Percentiles rank a stretch among this genome's conserved stretches.
These are phyloP conservation scores for Globisporangium megalacanthum DNA, from an alignment of 352 stramenopile genomes.

Conservation along the genomic window DNA sequence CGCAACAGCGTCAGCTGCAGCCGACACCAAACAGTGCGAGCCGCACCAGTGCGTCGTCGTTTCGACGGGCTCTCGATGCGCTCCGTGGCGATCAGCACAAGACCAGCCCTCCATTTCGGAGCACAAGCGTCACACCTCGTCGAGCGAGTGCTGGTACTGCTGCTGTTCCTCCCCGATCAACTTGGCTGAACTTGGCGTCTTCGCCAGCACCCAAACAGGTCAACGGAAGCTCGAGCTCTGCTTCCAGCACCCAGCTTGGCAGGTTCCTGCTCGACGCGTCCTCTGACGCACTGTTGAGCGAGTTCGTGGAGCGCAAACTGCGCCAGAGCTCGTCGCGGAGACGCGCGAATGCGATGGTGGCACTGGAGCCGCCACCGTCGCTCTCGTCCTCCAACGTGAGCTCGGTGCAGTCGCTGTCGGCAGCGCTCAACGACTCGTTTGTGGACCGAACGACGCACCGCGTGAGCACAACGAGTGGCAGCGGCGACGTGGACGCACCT, in stretches of 20 bases:
- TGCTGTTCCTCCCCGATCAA: slow-evolving; percentile 1
- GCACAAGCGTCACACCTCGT: neutral
- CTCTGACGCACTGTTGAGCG: slow-evolving; percentile 42
- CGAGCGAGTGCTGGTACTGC: neutral
- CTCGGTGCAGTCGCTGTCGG: slow-evolving; percentile 16
- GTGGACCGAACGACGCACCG: slow-evolving; percentile 8
- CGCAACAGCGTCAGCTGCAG: neutral
- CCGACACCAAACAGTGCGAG: slow-evolving; percentile 2
- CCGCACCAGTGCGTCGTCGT: slow-evolving; percentile 19
- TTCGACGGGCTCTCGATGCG: slow-evolving; percentile 40
- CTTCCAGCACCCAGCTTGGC: slow-evolving; percentile 26
- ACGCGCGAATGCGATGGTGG: slow-evolving; percentile 7
- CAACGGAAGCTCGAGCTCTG: slow-evolving; percentile 7
- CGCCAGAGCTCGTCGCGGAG: slow-evolving; percentile 16
- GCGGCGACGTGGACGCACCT: neutral
- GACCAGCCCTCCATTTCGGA: neutral
- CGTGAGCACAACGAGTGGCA: neutral
- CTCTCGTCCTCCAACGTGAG: slow-evolving; percentile 25
- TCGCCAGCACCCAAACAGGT: neutral
- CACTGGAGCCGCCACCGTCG: slow-evolving; percentile 39
- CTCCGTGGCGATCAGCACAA: slow-evolving; percentile 32
- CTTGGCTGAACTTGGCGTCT: neutral
- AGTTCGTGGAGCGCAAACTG: slow-evolving; percentile 67
- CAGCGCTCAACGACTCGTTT: slow-evolving; percentile 30
- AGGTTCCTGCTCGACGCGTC: slow-evolving; percentile 49